Evolutionary conservation across 192 early-diverging fungal genomes (phyloP).

Genomic region (Backusella circina): DNA sequence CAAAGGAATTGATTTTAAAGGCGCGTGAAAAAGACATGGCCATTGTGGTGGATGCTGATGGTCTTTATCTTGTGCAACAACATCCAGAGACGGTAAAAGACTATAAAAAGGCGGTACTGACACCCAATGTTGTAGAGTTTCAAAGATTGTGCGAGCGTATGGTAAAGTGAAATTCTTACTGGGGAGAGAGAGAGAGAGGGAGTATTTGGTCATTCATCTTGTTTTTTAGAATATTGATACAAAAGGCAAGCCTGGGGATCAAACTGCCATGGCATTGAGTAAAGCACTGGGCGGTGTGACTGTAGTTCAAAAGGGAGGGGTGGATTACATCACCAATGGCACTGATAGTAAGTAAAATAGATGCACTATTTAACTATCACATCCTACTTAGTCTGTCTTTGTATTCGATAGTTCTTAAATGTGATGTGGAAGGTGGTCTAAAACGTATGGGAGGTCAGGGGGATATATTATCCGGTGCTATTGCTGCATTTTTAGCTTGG

Average conservation of each 20-base stretch:
- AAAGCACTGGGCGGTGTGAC: constrained; percentile 73
- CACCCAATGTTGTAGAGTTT: constrained; percentile 90
- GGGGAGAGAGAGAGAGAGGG: not conserved
- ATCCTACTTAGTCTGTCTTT: not conserved
- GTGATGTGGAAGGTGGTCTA: constrained; percentile 64
- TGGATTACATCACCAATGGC: constrained; percentile 78
- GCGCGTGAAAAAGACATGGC: constrained; percentile 59
- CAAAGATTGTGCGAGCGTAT: constrained; percentile 63
- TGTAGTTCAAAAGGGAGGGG: constrained; percentile 74
- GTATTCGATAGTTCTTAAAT: constrained; percentile 52
- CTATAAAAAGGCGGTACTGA: constrained; percentile 73
- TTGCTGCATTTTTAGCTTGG: constrained; percentile 90
- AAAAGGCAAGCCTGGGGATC: constrained; percentile 28
- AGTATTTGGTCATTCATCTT: not conserved
- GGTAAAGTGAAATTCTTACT: constrained; percentile 17
- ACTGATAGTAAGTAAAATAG: constrained; percentile 9
- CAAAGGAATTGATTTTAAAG: constrained; percentile 62
- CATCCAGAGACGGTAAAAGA: constrained; percentile 67
- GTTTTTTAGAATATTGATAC: constrained; percentile 16
- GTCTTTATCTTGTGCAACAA: constrained; percentile 69
- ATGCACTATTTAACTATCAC: not conserved
- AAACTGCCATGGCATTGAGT: constrained; percentile 48
- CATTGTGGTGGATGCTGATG: constrained; percentile 94
- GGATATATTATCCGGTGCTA: constrained; percentile 82
- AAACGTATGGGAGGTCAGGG: constrained; percentile 96